Conservation (phyloP, 2,329 filamentous ascomycete species). For the Penicillium sp. region DNA sequence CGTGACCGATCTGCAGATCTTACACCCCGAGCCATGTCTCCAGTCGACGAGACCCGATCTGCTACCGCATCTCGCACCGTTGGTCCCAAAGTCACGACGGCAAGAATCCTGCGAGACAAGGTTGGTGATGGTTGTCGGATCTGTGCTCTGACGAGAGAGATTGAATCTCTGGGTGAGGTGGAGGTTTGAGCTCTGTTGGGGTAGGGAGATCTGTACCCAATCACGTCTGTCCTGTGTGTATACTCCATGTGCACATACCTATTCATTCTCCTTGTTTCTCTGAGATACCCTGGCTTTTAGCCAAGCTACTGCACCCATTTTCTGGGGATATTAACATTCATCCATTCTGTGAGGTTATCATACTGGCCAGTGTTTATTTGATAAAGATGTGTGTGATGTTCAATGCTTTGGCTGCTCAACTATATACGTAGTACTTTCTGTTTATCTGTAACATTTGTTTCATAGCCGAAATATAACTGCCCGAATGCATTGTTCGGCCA, state of each 20-base stretch:
- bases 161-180: slow-evolving; percentile 33
- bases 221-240: slow-evolving; percentile 5
- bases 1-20: slow-evolving; percentile 21
- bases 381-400: background rate
- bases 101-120: slow-evolving; percentile 71
- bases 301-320: background rate
- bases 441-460: background rate
- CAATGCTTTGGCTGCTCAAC: background rate
- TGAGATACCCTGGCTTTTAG: slow-evolving; percentile 13
- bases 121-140: slow-evolving; percentile 51
- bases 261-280: slow-evolving; percentile 10
- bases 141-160: slow-evolving; percentile 38
- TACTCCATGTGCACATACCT: slow-evolving; percentile 10
- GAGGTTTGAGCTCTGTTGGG: slow-evolving; percentile 12
- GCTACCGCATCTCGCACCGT: slow-evolving; percentile 57
- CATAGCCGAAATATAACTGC: background rate
- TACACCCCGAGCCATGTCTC: slow-evolving; percentile 25
- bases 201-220: background rate
- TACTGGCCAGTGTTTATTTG: background rate
- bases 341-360: background rate
- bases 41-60: slow-evolving; percentile 29
- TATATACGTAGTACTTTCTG: background rate
- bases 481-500: background rate
- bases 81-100: slow-evolving; percentile 83
- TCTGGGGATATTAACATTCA: background rate